Conservation (phyloP, 192 early-diverging fungal species). For the Phycomyces nitens region DNA sequence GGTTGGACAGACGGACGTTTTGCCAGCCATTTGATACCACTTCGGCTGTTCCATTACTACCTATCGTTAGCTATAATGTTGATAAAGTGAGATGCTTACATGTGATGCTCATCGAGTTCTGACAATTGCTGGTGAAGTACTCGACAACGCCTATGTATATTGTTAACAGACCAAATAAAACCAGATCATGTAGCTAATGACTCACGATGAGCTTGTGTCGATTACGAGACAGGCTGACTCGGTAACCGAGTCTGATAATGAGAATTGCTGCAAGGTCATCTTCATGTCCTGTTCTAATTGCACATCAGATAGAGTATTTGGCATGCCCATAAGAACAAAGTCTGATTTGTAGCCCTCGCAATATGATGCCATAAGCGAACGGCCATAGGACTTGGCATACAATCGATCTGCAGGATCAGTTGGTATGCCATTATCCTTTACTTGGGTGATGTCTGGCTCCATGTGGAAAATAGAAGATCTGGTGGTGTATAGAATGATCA, state of each 20-base stretch:
- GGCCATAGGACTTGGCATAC: slow-evolving; percentile 54
- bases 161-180: too few species aligned
- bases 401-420: slow-evolving; percentile 38
- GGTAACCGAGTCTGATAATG: slow-evolving; percentile 24
- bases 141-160: slow-evolving; percentile 16
- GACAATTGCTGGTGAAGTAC: slow-evolving; percentile 19
- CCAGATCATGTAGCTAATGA: too few species aligned
- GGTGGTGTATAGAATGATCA: background rate
- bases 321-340: slow-evolving; percentile 56
- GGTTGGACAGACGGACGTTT: slow-evolving; percentile 19
- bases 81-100: too few species aligned
- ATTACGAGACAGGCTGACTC: slow-evolving; percentile 41
- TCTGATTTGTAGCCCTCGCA: slow-evolving; percentile 52
- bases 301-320: slow-evolving; percentile 21
- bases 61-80: slow-evolving; percentile 1
- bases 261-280: slow-evolving; percentile 37
- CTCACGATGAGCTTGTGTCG: slow-evolving; percentile 43
- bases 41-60: background rate
- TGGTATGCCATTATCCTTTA: slow-evolving; percentile 30
- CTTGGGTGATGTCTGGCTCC: slow-evolving; percentile 33
- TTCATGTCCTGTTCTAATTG: slow-evolving; percentile 39
- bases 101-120: slow-evolving; percentile 5
- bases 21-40: slow-evolving; percentile 20
- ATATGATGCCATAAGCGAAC: slow-evolving; percentile 54
- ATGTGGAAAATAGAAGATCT: slow-evolving; percentile 34